A percentile compares a stretch with the other conserved stretches of the same genome.
phyloP scores from a whole-genome alignment of 176 grass and related monocot genomes.

The Rhynchospora pubera region DNA sequence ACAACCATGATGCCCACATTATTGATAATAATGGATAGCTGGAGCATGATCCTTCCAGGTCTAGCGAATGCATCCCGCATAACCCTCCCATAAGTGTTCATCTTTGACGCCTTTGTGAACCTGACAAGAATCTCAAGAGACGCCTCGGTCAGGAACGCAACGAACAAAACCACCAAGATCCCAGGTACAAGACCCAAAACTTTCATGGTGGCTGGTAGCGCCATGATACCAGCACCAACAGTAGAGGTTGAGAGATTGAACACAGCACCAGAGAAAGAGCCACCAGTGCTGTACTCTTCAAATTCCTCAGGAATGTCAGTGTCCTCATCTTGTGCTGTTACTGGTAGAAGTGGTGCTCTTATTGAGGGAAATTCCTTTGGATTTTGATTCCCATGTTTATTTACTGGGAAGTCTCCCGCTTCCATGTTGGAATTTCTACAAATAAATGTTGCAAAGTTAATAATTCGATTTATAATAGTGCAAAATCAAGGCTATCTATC shows the following conservation, averaged over 20 bases:
- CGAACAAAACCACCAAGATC: constrained; percentile 59
- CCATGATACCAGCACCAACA: constrained; percentile 92
- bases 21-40: constrained; percentile 61
- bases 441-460: not conserved
- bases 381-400: not conserved
- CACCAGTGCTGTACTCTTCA: constrained; percentile 31
- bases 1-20: constrained; percentile 63
- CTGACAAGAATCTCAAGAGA: constrained; percentile 82
- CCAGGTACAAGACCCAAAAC: constrained; percentile 72
- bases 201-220: constrained; percentile 71
- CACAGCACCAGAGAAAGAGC: constrained; percentile 69
- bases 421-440: constrained; percentile 14
- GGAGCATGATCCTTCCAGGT: constrained; percentile 57
- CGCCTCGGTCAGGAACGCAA: constrained; percentile 64
- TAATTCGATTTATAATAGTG: not conserved
- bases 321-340: constrained; percentile 25
- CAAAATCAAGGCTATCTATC: not conserved
- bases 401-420: not conserved
- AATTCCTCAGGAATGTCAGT: not conserved
- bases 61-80: constrained; percentile 55
- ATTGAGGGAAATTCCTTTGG: not conserved
- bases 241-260: constrained; percentile 81
- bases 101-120: constrained; percentile 52
- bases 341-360: constrained; percentile 30
- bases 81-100: constrained; percentile 51